phyloP scores from a whole-genome alignment of 139 green algal species.

The Desmodesmus armatus region DNA sequence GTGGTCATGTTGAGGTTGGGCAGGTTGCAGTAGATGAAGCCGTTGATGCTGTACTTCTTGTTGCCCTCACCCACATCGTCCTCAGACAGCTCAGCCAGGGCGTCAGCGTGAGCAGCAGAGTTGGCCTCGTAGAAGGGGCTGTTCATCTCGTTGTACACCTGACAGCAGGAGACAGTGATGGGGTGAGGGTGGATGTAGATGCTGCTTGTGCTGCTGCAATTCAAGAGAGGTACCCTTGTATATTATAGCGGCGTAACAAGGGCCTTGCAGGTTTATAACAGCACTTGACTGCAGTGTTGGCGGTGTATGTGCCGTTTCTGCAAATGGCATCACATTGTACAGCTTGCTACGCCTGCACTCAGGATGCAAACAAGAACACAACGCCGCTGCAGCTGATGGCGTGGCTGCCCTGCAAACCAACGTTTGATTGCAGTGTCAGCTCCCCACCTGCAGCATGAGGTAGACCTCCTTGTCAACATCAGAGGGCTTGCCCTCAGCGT shows the following conservation, averaged over 20 bases:
- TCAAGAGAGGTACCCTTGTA: too few relatives aligned
- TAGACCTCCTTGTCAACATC: conserved; percentile 58
- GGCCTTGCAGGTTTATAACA: too few relatives aligned
- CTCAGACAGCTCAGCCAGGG: conserved; percentile 14
- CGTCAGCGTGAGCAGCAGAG: not conserved
- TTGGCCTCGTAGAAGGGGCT: conserved; percentile 53
- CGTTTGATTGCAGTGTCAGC: not conserved
- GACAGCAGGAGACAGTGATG: not conserved
- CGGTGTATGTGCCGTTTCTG: too few relatives aligned
- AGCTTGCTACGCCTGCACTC: too few relatives aligned
- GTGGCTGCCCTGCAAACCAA: not conserved
- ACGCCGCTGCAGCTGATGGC: not conserved
- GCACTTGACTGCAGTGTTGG: too few relatives aligned
- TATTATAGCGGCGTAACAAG: too few relatives aligned
- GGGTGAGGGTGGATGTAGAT: not conserved
- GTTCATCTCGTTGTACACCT: conserved; percentile 63
- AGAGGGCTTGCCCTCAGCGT: conserved; percentile 4
- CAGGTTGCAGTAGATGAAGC: conserved; percentile 70
- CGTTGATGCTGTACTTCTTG: conserved; percentile 75
- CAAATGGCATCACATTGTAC: too few relatives aligned
- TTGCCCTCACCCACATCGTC: conserved; percentile 57
- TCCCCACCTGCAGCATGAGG: conserved; percentile 46
- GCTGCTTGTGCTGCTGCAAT: not conserved
- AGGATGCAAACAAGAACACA: too few relatives aligned
- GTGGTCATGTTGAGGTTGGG: conserved; percentile 45